These are phyloP conservation scores for Cochlearia excelsa DNA, from an alignment of 345 rosid genomes.

Conservation along the genomic window DNA sequence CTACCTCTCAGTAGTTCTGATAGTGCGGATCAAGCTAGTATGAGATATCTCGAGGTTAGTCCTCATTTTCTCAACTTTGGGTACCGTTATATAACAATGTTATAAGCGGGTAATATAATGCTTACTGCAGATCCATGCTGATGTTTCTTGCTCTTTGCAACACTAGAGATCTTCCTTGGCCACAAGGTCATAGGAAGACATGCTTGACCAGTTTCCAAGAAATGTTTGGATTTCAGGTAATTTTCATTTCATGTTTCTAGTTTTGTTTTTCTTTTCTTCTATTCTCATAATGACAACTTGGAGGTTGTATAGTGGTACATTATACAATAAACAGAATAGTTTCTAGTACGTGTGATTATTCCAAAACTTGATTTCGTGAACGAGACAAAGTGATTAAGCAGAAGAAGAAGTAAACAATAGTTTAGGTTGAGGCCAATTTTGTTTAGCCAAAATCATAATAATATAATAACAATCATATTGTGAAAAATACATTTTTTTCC, in stretches of 20 bases:
- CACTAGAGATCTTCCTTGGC: constrained; percentile 99
- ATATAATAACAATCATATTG: too few relatives aligned
- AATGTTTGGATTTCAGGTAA: constrained; percentile 99
- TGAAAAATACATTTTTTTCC: too few relatives aligned
- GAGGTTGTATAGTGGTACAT: background rate
- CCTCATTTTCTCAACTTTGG: constrained; percentile 1
- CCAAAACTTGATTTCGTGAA: constrained; percentile 29
- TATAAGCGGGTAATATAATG: constrained; percentile 16
- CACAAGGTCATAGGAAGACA: constrained; percentile 73
- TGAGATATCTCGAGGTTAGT: constrained; percentile 91
- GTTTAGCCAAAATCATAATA: constrained; percentile 16
- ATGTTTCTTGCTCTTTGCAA: constrained; percentile 86
- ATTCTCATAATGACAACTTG: constrained; percentile 7
- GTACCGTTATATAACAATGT: constrained; percentile 7
- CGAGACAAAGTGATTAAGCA: constrained; percentile 17
- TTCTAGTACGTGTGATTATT: constrained; percentile 18
- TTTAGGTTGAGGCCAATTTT: constrained; percentile 13
- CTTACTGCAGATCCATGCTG: constrained; percentile 78
- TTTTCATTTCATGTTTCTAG: constrained; percentile 12
- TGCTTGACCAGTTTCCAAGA: constrained; percentile 97
- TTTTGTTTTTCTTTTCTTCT: constrained; percentile 5
- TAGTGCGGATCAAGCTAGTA: constrained; percentile 95
- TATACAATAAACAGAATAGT: constrained; percentile 3
- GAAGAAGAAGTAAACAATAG: constrained; percentile 23
- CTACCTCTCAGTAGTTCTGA: constrained; percentile 99